phyloP scores from a whole-genome alignment of 2,329 filamentous ascomycete genomes.

The Epichloe festucae region DNA sequence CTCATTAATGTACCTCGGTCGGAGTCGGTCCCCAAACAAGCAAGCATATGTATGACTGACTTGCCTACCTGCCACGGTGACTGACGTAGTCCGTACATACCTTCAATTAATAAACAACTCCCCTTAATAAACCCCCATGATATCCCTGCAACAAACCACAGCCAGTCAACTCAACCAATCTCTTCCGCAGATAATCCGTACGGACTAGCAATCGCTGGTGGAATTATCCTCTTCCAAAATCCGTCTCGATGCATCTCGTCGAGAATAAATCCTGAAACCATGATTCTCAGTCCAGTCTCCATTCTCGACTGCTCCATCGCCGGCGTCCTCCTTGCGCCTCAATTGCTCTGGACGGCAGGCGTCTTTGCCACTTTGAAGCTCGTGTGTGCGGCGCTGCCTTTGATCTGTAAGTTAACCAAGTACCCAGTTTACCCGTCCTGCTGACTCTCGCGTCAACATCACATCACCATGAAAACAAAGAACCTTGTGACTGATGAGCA shows the following conservation, averaged over 20 bases:
- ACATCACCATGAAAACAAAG: too few relatives aligned
- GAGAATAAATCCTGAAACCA: constrained; percentile 18
- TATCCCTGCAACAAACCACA: too few relatives aligned
- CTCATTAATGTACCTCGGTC: too few relatives aligned
- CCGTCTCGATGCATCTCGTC: not conserved
- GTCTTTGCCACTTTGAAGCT: constrained; percentile 44
- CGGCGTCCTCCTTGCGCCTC: constrained; percentile 55
- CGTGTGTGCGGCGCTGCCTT: constrained; percentile 56
- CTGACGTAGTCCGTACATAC: too few relatives aligned
- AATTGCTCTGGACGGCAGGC: constrained; percentile 57
- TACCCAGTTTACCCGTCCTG: too few relatives aligned
- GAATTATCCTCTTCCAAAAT: too few relatives aligned
- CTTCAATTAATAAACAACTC: too few relatives aligned
- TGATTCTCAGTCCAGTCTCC: constrained; percentile 64
- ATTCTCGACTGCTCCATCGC: constrained; percentile 67
- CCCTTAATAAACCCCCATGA: too few relatives aligned
- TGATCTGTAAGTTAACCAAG: constrained; percentile 26
- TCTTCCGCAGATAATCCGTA: not conserved
- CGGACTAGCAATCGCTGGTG: too few relatives aligned
- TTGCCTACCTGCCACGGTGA: not conserved
- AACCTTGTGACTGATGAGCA: not conserved
- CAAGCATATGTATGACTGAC: not conserved
- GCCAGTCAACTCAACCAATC: not conserved
- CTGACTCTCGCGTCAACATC: not conserved
- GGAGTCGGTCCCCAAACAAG: not conserved